A percentile compares a stretch with the other conserved stretches of the same genome.
phyloP scores from a whole-genome alignment of 2,329 filamentous ascomycete species.

The Botrytis tulipae region DNA sequence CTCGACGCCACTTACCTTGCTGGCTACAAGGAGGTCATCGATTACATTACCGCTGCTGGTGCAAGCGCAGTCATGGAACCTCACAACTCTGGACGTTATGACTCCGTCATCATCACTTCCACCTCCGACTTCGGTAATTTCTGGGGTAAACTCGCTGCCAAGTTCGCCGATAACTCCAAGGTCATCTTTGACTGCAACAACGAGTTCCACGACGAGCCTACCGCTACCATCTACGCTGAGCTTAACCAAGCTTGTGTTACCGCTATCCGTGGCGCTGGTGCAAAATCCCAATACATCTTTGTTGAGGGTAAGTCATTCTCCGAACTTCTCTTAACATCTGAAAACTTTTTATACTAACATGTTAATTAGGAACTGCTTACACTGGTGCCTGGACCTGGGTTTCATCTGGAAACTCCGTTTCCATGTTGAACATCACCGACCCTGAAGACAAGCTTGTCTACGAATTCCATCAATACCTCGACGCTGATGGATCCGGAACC shows the following conservation, averaged over 20 bases:
- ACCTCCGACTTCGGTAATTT: constrained; percentile 43
- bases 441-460: constrained; percentile 54
- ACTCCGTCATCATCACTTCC: constrained; percentile 42
- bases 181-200: constrained; percentile 48
- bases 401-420: constrained; percentile 42
- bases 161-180: constrained; percentile 41
- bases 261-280: constrained; percentile 45
- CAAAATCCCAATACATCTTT: constrained; percentile 55
- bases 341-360: background rate
- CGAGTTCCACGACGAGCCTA: constrained; percentile 42
- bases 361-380: constrained; percentile 38
- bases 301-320: constrained; percentile 46
- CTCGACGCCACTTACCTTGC: constrained; percentile 45
- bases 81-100: constrained; percentile 52
- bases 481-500: constrained; percentile 54
- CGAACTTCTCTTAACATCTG: background rate
- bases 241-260: constrained; percentile 48
- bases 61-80: constrained; percentile 49
- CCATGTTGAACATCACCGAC: constrained; percentile 50
- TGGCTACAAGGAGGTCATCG: constrained; percentile 44
- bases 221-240: constrained; percentile 9
- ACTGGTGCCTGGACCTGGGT: constrained; percentile 41
- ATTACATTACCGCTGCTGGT: constrained; percentile 49
- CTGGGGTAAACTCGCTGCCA: constrained; percentile 43
- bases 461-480: constrained; percentile 63